phyloP scores from a whole-genome alignment of 306 rosid species.

The Canavalia gladiata region DNA sequence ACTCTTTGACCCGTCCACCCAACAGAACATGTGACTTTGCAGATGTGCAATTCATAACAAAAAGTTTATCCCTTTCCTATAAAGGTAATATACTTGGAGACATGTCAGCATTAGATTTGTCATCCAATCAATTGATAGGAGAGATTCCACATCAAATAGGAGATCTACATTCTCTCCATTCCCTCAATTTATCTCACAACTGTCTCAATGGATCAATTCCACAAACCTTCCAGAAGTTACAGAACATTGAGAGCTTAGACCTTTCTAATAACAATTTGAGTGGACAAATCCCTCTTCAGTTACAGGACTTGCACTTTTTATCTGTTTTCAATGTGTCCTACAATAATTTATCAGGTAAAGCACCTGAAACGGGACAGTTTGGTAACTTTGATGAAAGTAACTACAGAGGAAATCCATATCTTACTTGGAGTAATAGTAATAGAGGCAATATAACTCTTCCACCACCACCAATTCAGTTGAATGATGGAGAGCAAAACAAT shows the following conservation, averaged over 20 bases:
- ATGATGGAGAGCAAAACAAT: not conserved
- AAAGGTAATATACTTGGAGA: not conserved
- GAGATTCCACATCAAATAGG: conserved; percentile 39
- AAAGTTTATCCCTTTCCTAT: not conserved
- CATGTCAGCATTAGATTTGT: conserved; percentile 43
- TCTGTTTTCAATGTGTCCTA: conserved; percentile 42
- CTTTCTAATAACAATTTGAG: conserved; percentile 44
- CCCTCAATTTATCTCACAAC: conserved; percentile 48
- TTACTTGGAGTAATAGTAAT: not conserved
- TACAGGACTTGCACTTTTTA: not conserved
- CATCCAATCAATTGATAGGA: conserved; percentile 31
- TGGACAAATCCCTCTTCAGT: conserved; percentile 37
- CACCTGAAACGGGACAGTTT: conserved; percentile 2
- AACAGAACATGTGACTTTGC: not conserved
- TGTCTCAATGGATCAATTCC: conserved; percentile 22
- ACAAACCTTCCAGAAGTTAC: conserved; percentile 2
- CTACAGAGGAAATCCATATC: conserved; percentile 36
- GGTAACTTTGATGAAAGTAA: conserved; percentile 30
- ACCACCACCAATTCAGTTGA: not conserved
- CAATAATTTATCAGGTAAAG: conserved; percentile 30
- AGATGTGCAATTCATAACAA: not conserved
- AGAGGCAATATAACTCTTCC: not conserved
- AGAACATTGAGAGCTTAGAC: conserved; percentile 36
- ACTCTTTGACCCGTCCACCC: not conserved
- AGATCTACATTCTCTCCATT: not conserved